Evolutionary conservation across 1,139 yeast species (phyloP), one percentile per base, ranked within the genome.

Genomic region (Candida sojae): DNA sequence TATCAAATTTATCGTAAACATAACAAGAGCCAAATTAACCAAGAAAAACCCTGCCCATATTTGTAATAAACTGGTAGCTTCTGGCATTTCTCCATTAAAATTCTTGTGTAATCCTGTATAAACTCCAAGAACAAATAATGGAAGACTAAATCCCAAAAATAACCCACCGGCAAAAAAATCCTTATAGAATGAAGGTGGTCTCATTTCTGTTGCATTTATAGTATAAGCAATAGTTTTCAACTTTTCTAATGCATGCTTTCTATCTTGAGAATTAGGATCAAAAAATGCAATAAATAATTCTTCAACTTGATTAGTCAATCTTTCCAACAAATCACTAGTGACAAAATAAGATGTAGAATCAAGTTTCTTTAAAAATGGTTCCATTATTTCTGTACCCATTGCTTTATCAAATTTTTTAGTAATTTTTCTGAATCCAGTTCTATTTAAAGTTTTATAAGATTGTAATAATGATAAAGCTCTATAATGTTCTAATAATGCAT

Each of bases 1-100:
- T 49, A 75, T 69, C 62, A 95, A 82, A 62, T 88, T 84, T 36
- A 88, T 51, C 8, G 85, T 84, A 62, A 92, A 85, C 10, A 90
- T 67, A 17, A 86, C 58, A 11, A 84, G 68, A 59, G 86, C 77
- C 13, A 91, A 57, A 39, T 79, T 72, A 5, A 86, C 66, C 48
- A 91, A 61, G 55, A 91, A 81, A 63, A 90, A 90, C 1, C 98
- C 98, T 5, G 86, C 97, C 96, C 97, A 93, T 4, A 93, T 77
- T 59, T 95, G 98, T 43, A 93, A 66, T 49, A 92, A 62, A 51
- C 68, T 85, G 43, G 67, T 69, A 0, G 84, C 88, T 53, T 80
- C 84, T 1, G 82, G 80, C 12, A 80, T 61, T 2, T 65, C 62
- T 1, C 65, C 64, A 36, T 58, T 58, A 7, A 77, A 39, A 0